These are phyloP conservation scores for Yarrowia alimentaria DNA, from an alignment of 805 yeast genomes.

Conservation along the genomic window DNA sequence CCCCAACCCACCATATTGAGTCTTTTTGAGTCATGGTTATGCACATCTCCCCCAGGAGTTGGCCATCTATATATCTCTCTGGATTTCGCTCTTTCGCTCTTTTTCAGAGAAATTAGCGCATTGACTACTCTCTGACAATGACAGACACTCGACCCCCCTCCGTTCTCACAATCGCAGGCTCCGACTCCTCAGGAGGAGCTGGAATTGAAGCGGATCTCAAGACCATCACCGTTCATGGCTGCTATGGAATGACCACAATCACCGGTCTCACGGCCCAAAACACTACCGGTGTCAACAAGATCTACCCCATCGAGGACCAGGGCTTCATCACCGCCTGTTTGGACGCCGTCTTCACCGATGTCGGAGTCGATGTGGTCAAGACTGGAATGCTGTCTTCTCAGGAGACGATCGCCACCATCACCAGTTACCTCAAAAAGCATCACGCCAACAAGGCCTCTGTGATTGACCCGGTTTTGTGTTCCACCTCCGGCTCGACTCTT, in stretches of 20 bases:
- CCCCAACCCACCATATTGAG: slow-evolving; percentile 24
- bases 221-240: slow-evolving; percentile 70
- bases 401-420: slow-evolving; percentile 52
- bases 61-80: slow-evolving; percentile 11
- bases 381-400: slow-evolving; percentile 68
- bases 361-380: slow-evolving; percentile 64
- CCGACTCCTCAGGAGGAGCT: slow-evolving; percentile 88
- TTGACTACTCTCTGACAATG: slow-evolving; percentile 6
- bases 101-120: background rate
- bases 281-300: slow-evolving; percentile 46
- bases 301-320: slow-evolving; percentile 46
- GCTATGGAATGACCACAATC: slow-evolving; percentile 74
- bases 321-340: slow-evolving; percentile 50
- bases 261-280: slow-evolving; percentile 82
- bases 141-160: slow-evolving; percentile 13
- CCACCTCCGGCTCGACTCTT: slow-evolving; percentile 71
- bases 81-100: background rate
- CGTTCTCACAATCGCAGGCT: slow-evolving; percentile 47
- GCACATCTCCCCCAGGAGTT: slow-evolving; percentile 7
- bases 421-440: slow-evolving; percentile 40
- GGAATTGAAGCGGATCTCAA: slow-evolving; percentile 89
- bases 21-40: slow-evolving; percentile 27
- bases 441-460: slow-evolving; percentile 47
- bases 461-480: slow-evolving; percentile 81
- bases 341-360: slow-evolving; percentile 57